These are phyloP conservation scores for Penicillium sp. DNA, from an alignment of 2,329 filamentous ascomycete species.

Conservation along the genomic window DNA sequence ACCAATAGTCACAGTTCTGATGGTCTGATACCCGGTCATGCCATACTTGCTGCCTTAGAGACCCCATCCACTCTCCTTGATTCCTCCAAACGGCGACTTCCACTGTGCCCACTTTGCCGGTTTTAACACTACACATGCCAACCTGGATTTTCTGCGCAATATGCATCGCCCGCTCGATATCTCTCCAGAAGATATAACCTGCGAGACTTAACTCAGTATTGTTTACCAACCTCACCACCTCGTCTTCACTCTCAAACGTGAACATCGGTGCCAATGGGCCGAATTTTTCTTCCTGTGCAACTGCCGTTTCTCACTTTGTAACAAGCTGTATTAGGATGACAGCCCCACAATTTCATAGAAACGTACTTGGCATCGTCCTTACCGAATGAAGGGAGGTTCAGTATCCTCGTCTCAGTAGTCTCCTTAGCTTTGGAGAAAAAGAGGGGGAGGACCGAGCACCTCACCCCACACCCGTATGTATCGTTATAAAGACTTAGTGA, in stretches of 20 bases:
- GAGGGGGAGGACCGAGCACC: too few relatives aligned
- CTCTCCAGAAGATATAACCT: slow-evolving; percentile 78
- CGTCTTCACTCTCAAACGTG: slow-evolving; percentile 78
- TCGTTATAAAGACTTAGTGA: too few relatives aligned
- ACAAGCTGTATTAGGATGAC: too few relatives aligned
- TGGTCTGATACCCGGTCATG: not conserved
- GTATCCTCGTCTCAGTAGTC: too few relatives aligned
- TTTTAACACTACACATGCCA: slow-evolving; percentile 63
- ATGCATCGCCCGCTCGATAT: slow-evolving; percentile 56
- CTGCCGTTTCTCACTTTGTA: slow-evolving; percentile 78
- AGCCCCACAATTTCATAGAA: too few relatives aligned
- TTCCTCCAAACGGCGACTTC: slow-evolving; percentile 65
- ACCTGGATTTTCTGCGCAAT: slow-evolving; percentile 56
- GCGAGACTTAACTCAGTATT: slow-evolving; percentile 78
- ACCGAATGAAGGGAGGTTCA: too few relatives aligned
- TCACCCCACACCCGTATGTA: too few relatives aligned
- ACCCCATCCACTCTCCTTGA: slow-evolving; percentile 78
- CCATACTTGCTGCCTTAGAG: slow-evolving; percentile 67
- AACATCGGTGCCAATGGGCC: slow-evolving; percentile 87
- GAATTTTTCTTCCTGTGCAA: slow-evolving; percentile 86
- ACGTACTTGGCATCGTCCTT: too few relatives aligned
- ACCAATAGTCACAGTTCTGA: not conserved
- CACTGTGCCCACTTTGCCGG: slow-evolving; percentile 56
- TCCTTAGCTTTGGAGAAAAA: too few relatives aligned
- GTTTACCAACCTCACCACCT: slow-evolving; percentile 81